Percentiles rank a stretch among this genome's conserved stretches.
phyloP scores from a whole-genome alignment of 1,284 basidiomycete genomes.

The Hymenochaete sp. region DNA sequence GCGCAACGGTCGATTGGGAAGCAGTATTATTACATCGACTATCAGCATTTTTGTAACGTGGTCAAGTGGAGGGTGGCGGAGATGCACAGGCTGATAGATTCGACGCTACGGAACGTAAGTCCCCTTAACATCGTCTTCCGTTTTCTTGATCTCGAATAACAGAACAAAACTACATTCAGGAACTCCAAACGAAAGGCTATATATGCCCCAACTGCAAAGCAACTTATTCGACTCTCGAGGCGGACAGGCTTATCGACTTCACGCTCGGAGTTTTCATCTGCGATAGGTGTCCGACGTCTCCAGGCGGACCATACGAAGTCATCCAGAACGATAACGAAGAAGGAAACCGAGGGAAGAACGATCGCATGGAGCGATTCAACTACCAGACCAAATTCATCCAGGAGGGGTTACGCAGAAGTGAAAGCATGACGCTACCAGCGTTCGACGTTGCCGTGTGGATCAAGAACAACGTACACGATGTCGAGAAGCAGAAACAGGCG shows the following conservation, averaged over 20 bases:
- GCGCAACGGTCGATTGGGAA: constrained; percentile 71
- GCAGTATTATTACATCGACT: constrained; percentile 96
- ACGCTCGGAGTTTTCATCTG: constrained; percentile 56
- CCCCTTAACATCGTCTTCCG: too few species aligned
- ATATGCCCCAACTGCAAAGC: constrained; percentile 86
- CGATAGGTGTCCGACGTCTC: constrained; percentile 42
- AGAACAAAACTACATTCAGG: constrained; percentile 37
- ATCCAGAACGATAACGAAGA: constrained; percentile 89
- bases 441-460: constrained; percentile 82
- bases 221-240: constrained; percentile 82
- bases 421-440: constrained; percentile 79
- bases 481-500: constrained; percentile 77
- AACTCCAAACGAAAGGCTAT: constrained; percentile 93
- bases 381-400: constrained; percentile 82
- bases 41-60: constrained; percentile 91
- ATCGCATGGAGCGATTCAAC: constrained; percentile 94
- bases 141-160: constrained; percentile 5
- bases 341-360: constrained; percentile 76
- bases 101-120: constrained; percentile 72
- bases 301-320: constrained; percentile 68
- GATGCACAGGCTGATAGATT: constrained; percentile 87
- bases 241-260: constrained; percentile 74
- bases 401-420: constrained; percentile 82
- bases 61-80: constrained; percentile 97
- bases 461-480: constrained; percentile 52